phyloP scores from a whole-genome alignment of 352 stramenopile genomes.

The Phytophthora colocasiae region DNA sequence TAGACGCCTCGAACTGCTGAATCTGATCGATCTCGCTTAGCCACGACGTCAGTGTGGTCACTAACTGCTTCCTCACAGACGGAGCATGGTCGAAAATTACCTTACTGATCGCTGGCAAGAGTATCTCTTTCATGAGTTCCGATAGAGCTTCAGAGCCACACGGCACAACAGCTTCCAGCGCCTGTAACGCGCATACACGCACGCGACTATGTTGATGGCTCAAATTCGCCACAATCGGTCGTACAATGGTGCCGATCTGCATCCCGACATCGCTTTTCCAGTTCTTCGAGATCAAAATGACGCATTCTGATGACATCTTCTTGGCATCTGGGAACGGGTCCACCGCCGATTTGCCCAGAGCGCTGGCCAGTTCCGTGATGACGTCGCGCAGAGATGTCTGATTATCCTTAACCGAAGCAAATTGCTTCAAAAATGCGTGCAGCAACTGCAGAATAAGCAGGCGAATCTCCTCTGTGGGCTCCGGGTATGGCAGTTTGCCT shows the following conservation, averaged over 20 bases:
- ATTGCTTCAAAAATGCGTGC: constrained; percentile 61
- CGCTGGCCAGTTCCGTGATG: constrained; percentile 73
- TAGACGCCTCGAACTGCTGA: constrained; percentile 62
- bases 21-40: constrained; percentile 60
- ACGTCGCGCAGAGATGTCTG: constrained; percentile 52
- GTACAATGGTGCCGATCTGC: constrained; percentile 74
- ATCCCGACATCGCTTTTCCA: constrained; percentile 70
- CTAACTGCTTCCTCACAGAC: constrained; percentile 77
- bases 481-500: constrained; percentile 78
- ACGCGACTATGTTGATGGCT: constrained; percentile 86
- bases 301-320: constrained; percentile 71
- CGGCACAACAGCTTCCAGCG: constrained; percentile 71
- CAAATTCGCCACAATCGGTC: constrained; percentile 73
- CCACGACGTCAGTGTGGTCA: constrained; percentile 66
- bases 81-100: constrained; percentile 75
- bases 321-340: constrained; percentile 88
- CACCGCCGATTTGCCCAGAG: constrained; percentile 71
- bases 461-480: constrained; percentile 86
- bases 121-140: constrained; percentile 80
- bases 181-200: constrained; percentile 76
- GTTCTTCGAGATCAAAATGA: constrained; percentile 56
- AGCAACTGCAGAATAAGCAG: constrained; percentile 73
- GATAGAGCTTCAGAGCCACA: constrained; percentile 70
- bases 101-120: constrained; percentile 72
- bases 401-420: constrained; percentile 25